phyloP scores from a whole-genome alignment of 345 rosid genomes.

The Corchorus capsularis region DNA sequence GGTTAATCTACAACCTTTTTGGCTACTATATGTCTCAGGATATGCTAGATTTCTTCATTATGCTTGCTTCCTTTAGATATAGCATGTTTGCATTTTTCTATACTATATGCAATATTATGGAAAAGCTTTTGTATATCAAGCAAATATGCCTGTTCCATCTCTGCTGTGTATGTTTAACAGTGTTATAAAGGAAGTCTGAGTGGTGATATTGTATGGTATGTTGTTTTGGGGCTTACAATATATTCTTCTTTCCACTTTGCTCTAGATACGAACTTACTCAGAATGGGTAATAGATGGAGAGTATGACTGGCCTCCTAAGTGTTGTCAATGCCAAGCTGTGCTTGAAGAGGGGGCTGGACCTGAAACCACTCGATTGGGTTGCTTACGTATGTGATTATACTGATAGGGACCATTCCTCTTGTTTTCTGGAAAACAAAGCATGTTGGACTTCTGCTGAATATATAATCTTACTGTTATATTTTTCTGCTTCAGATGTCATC shows the following conservation, averaged over 20 bases:
- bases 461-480: constrained; percentile 23
- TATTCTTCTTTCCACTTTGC: constrained; percentile 12
- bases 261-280: constrained; percentile 90
- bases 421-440: constrained; percentile 1
- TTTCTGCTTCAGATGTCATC: constrained; percentile 60
- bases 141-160: neutral
- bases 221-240: constrained; percentile 7
- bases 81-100: neutral
- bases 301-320: constrained; percentile 92
- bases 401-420: constrained; percentile 22
- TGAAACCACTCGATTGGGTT: constrained; percentile 91
- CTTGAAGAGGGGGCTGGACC: constrained; percentile 70
- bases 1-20: constrained; percentile 12
- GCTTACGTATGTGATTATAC: constrained; percentile 78
- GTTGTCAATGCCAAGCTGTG: constrained; percentile 76
- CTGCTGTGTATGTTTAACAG: constrained; percentile 18
- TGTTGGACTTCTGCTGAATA: neutral
- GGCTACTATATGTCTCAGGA: neutral
- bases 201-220: constrained; percentile 9
- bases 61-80: neutral
- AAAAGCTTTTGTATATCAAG: neutral
- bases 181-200: neutral
- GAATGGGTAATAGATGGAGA: constrained; percentile 99
- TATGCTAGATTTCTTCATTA: neutral
- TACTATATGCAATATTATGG: neutral